A percentile compares a stretch with the other conserved stretches of the same genome.
Evolutionary conservation across 148 eudicot species (phyloP).

Genomic region (Linanthus parryae): DNA sequence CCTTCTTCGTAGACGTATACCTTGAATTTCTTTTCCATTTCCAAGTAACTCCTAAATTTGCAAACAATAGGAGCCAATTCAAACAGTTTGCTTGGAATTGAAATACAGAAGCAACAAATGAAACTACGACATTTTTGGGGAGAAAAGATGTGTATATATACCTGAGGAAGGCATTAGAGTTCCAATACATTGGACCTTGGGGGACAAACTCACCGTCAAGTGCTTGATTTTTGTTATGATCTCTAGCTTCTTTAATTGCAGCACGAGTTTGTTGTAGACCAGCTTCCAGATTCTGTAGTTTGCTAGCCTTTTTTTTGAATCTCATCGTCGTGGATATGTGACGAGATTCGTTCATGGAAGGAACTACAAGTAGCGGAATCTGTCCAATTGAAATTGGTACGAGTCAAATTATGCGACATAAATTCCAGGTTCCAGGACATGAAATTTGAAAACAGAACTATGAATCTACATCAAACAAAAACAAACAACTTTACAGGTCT

Average conservation of each 20-base stretch:
- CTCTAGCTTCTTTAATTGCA: constrained; percentile 35
- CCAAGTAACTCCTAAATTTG: constrained; percentile 61
- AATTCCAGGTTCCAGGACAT: no score
- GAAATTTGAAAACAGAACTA: no score
- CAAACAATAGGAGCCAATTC: neutral
- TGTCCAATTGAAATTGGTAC: no score
- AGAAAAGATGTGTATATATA: neutral
- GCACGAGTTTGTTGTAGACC: constrained; percentile 48
- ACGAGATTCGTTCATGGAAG: no score
- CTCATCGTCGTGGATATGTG: no score
- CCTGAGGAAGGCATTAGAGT: constrained; percentile 31
- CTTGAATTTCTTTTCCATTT: constrained; percentile 68
- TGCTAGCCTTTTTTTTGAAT: neutral
- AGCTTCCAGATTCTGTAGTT: constrained; percentile 28
- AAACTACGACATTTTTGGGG: neutral
- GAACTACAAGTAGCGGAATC: no score
- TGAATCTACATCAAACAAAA: no score
- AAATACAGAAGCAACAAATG: neutral
- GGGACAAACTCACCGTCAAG: constrained; percentile 15
- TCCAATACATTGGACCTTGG: constrained; percentile 19
- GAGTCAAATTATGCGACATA: no score
- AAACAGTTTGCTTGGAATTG: no score
- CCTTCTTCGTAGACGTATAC: constrained; percentile 71
- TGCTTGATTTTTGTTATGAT: constrained; percentile 15
- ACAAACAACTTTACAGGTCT: no score